Base-by-base conservation (phyloP, 2,329 filamentous ascomycete species). In the Claviceps humidiphila region DNA sequence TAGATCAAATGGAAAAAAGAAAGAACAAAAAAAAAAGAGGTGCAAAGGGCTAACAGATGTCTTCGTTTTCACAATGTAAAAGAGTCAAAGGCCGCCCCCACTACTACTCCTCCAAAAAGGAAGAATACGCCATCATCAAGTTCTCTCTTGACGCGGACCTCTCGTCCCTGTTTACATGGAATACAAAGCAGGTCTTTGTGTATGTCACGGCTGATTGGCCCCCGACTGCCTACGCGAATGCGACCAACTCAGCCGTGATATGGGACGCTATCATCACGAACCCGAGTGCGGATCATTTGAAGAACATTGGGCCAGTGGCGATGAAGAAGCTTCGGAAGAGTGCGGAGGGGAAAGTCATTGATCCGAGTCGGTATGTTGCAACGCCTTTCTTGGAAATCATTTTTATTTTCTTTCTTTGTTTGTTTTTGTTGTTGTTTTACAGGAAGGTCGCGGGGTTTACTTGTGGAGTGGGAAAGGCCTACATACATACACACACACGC, bases 121-220 rank as follows among this genome's bases (percentile, higher is more conserved):
- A 97, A 71, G 93, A 98, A 71, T 97, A 96, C 68, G 93, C 91
- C 60, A 82, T 93, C 66, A 85, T 98, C 65, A 85, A 84, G 66
- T 98, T 98, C 76, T 87, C 90, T 63, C 78, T 98, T 54, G 86
- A 95, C 63, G 86, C 90, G 51, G 91, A 98, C 71, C 80, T 98
- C 55, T 85, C 82, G 55, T 85, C 85, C 44, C 87, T 98, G 61
- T 97, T 97, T 78, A 95, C 87, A 64, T 98, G 91, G 93, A 98
- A 98, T 76, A 98, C 94, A 20, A 98, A 98, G 70, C 88, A 97
- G 71, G 74, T 98, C 63, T 98, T 97, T 71, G 83, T 96, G 67
- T 98, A 95, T 73, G 83, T 98, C 54, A 91, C 89, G 52, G 91
- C 91, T 51, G 84, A 82, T 61, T 85, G 81, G 81, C 73, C 75